A percentile compares a stretch with the other conserved stretches of the same genome.
Evolutionary conservation across 345 rosid species (phyloP).

Genomic region (Eutrema yunnanense): DNA sequence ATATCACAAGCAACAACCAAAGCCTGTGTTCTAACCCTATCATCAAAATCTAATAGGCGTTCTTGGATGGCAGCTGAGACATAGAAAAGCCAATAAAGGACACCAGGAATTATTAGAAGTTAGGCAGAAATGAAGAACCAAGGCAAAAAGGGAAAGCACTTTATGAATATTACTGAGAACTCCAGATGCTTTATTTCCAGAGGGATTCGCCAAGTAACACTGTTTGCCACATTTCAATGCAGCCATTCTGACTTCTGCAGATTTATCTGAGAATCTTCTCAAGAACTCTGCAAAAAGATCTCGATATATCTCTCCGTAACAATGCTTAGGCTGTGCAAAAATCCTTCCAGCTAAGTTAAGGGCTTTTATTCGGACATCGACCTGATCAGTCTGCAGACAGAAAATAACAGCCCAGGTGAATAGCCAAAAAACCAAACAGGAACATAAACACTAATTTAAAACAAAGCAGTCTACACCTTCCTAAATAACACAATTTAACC

Average conservation of each 20-base stretch:
- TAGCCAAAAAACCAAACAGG: not conserved
- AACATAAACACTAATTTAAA: not conserved
- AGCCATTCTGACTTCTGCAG: conserved; percentile 78
- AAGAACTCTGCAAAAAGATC: conserved; percentile 68
- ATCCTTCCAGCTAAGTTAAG: conserved; percentile 71
- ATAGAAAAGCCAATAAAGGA: conserved; percentile 17
- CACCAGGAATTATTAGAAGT: conserved; percentile 8
- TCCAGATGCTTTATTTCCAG: conserved; percentile 49
- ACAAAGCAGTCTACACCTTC: not conserved
- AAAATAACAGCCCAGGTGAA: conserved; percentile 15
- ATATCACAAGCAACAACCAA: conserved; percentile 72
- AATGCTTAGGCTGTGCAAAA: conserved; percentile 47
- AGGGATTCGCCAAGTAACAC: conserved; percentile 58
- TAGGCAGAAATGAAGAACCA: conserved; percentile 19
- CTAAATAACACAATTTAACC: not conserved
- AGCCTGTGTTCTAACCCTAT: conserved; percentile 76
- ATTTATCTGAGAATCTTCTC: conserved; percentile 85
- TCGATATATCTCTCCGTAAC: conserved; percentile 48
- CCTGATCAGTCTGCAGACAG: conserved; percentile 70
- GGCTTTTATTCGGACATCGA: conserved; percentile 83
- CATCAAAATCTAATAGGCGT: conserved; percentile 80
- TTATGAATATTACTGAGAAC: conserved; percentile 50
- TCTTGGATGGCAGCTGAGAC: conserved; percentile 71
- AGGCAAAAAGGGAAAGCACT: conserved; percentile 1
- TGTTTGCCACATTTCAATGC: conserved; percentile 63